Evolutionary conservation across 176 grass and related monocot species (phyloP), one percentile per base, ranked within the genome.

Genomic region (Avena eriantha): DNA sequence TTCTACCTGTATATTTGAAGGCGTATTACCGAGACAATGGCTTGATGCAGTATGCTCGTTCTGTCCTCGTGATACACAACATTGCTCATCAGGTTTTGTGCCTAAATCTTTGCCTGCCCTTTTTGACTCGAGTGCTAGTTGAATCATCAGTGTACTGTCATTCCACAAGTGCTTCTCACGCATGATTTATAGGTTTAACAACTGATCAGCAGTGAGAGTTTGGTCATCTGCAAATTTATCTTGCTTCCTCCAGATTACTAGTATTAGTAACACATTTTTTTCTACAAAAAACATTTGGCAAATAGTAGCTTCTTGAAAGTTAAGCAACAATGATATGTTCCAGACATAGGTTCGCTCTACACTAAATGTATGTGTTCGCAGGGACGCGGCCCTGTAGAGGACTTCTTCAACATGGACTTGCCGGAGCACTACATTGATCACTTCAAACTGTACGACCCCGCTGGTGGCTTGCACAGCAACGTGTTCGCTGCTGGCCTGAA

Each of bases 21-120:
- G 93, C 92, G 31, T 94, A 94, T 60, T 98, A 98, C 79, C 93
- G 97, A 73, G 94, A 98, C 87, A 96, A 96, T 70, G 94, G 97
- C 63, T 77, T 94, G 82, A 98, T 98, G 97, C 90, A 88, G 47
- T 98, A 88, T 88, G 24, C 87, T 33, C 92, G 97, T 29, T 98
- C 97, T 83, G 82, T 96, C 80, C 86, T 98, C 26, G 93, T 96
- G 87, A 98, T 98, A 86, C 97, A 98, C 76, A 98, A 96, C 87
- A 93, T 96, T 33, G 94, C 97, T 69, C 94, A 98, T 87, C 97
- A 98, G 92, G 97, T 98, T 73, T 41, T 83, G 18, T 73, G 39
- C 69, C 46, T 74, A 15, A 86, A 70, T 48, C 49, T 82, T 89
- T 39, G 1, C 26, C 39, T 65, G 39, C 39, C 39, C 39, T 41